Evolutionary conservation across 805 yeast species (phyloP), one percentile per base, ranked within the genome.

Genomic region (Starmerella scarabaei): DNA sequence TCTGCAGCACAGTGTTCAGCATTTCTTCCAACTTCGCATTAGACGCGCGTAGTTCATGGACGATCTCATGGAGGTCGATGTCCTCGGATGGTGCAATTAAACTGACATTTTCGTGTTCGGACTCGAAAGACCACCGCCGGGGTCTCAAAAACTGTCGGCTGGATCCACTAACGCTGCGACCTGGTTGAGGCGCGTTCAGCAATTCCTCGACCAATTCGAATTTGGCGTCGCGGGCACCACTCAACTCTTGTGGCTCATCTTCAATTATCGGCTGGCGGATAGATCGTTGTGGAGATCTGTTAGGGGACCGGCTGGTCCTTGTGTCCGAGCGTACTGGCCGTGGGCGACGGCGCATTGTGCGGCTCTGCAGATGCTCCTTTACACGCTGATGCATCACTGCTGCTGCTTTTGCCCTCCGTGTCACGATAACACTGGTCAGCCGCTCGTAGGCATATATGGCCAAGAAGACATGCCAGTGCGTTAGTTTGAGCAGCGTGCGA

Each of bases 391-490:
- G 43, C 36, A 50, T 53, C 18, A 26, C 18, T 18, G 43, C 49
- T 7, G 41, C 44, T 6, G 32, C 38, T 21, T 41, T 42, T 21
- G 40, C 42, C 15, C 49, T 43, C 18, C 51, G 51, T 20, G 38
- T n/a, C 5, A 29, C 30, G 14, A 52, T 27, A 3, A 44, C 44
- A 36, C 38, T 45, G 3, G 44, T 35, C 14, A 48, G 36, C 28
- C 44, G 33, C 38, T 62, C 66, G 37, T 59, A 62, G 5, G 52
- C 39, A 38, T 53, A 62, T 8, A 62, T 62, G 17, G 50, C 43
- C 12, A 58, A 38, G 29, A 62, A 53, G 7, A 61, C 43, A 4
- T 63, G 66, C 43, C 60, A 51, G 33, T 62, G 66, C 4, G 66
- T 61, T 30, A 53, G 39, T 37, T 63, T 62, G 37, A 62, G 57